phyloP scores from a whole-genome alignment of 1,139 yeast species.

The Meyerozyma athensensis region DNA sequence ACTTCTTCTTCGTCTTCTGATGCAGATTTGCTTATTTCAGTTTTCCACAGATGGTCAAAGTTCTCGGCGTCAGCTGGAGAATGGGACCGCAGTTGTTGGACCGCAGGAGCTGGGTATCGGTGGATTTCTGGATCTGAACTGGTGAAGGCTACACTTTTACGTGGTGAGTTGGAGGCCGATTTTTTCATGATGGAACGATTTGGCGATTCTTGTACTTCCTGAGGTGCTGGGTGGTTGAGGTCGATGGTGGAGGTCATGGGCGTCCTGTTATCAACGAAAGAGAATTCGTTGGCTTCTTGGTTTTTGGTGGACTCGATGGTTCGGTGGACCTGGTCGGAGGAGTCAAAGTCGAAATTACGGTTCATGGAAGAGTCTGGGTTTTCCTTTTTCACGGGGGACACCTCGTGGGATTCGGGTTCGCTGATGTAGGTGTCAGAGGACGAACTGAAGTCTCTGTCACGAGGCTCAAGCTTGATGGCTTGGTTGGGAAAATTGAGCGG shows the following conservation, averaged over 20 bases:
- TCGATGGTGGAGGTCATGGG: conserved; percentile 24
- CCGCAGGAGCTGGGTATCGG: conserved; percentile 22
- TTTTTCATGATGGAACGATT: conserved; percentile 40
- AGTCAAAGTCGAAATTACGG: conserved; percentile 25
- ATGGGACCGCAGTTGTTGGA: conserved; percentile 5
- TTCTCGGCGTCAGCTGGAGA: conserved; percentile 3
- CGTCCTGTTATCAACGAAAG: conserved; percentile 18
- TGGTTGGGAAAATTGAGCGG: conserved; percentile 27
- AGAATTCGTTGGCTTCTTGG: conserved; percentile 24
- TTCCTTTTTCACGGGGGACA: not conserved
- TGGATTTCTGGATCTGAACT: conserved; percentile 32
- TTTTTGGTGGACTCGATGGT: conserved; percentile 13
- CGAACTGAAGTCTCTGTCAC: conserved; percentile 30
- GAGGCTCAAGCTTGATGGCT: conserved; percentile 4
- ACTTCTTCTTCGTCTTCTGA: conserved; percentile 20
- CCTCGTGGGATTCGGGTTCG: conserved; percentile 19
- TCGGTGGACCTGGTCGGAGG: conserved; percentile 14
- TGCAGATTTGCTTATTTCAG: conserved; percentile 6
- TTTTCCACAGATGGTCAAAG: conserved; percentile 5
- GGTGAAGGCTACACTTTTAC: conserved; percentile 38
- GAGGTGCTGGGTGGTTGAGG: conserved; percentile 10
- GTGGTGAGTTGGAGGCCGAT: conserved; percentile 29
- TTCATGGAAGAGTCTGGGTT: conserved; percentile 16
- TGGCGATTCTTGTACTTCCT: conserved; percentile 22
- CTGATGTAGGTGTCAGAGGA: conserved; percentile 43